Evolutionary conservation across 2,329 filamentous ascomycete genomes (phyloP).

Genomic region (Neopestalotiopsis rosae): DNA sequence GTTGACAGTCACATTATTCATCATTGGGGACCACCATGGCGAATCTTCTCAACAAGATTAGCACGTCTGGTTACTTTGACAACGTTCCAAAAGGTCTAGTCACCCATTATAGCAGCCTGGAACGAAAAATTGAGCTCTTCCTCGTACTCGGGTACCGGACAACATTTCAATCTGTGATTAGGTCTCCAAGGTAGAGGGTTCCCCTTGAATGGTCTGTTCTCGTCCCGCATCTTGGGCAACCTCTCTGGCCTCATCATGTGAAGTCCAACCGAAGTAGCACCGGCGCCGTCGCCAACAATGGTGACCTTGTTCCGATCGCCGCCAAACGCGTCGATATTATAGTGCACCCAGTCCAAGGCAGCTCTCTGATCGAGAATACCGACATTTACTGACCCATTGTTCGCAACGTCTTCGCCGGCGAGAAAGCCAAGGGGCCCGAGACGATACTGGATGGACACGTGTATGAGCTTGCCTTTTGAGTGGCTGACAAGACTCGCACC

Average conservation of each 20-base stretch:
- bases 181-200: too few relatives aligned
- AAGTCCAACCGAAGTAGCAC: constrained; percentile 29
- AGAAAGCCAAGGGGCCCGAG: not conserved
- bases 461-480: not conserved
- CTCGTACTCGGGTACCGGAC: too few relatives aligned
- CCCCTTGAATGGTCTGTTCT: too few relatives aligned
- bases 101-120: not conserved
- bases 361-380: constrained; percentile 52
- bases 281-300: constrained; percentile 52
- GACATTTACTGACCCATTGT: constrained; percentile 40
- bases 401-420: not conserved
- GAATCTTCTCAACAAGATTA: not conserved
- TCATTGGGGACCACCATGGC: not conserved
- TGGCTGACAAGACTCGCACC: not conserved
- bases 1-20: not conserved
- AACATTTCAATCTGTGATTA: too few relatives aligned
- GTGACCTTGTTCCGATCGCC: constrained; percentile 46
- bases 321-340: constrained; percentile 38
- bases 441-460: not conserved
- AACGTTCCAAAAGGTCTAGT: not conserved
- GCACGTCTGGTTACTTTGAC: not conserved
- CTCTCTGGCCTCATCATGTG: not conserved
- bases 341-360: constrained; percentile 49
- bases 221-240: too few relatives aligned
- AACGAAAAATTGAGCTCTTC: not conserved